Evolutionary conservation across 2,329 filamentous ascomycete genomes (phyloP), one percentile per base, ranked within the genome.

Genomic region (Diaporthe eres): DNA sequence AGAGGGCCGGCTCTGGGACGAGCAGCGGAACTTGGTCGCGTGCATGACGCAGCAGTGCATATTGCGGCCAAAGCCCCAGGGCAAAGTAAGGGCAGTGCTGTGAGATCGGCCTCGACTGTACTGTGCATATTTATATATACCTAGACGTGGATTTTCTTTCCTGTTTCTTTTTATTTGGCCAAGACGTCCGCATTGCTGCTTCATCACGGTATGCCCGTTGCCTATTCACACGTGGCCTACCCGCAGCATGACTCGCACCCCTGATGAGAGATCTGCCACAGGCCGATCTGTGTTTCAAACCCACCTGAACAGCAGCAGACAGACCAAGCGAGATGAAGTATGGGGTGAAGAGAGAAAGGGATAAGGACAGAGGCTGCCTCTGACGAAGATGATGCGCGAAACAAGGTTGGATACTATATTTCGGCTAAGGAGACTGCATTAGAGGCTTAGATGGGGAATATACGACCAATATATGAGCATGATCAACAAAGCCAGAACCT

Each of bases 41-140:
- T 83, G 79, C 58, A 88, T 88, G 85, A 87, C 84, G 13, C 88
- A 90, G 81, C 86, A 88, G 81, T 83, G 80, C 9, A 85, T 85
- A 47, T 72, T 85, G 78, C 72, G 84, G 60, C 77, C 79, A 7
- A 77, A 72, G 74, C 65, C 67, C 12, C 44, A 51, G 12, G 34
- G 19, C 5, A 72, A 49, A 47, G 67, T 47, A 44, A 76, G 72
- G 68, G 53, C 58, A 25, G 37, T 44, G 39, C 31, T 72, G 60
- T 75, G 39, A 63, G 49, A 70, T 55, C 49, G 28, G 8, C 65
- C 9, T 12, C 31, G 15, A 12, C 47, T 22, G 49, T 42, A 70
- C 49, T 39, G 31, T 68, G 47, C 65, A 53, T 68, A 53, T 68
- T 51, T 68, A 68, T 68, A 68, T 68, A 68, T 68, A 65, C n/a